Evolutionary conservation across 768 basidiomycete species (phyloP).

Genomic region (Psilocybe sp.): DNA sequence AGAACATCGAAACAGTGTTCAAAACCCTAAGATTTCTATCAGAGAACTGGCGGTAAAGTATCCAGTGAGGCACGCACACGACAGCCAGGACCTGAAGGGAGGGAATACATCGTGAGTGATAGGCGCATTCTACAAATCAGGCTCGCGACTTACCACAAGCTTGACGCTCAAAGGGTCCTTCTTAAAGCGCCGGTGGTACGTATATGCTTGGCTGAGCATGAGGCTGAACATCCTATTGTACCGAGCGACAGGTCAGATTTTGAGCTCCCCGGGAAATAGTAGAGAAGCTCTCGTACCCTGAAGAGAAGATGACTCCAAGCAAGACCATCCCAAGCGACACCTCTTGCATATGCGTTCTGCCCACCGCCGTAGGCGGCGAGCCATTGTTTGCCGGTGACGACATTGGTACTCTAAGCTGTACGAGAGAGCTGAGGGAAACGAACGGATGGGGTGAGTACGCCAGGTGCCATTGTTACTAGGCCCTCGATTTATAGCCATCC

Average conservation of each 20-base stretch:
- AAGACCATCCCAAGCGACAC: constrained; percentile 31
- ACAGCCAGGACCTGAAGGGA: constrained; percentile 17
- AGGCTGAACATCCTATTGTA: constrained; percentile 26
- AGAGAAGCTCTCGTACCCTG: constrained; percentile 18
- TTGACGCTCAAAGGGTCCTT: constrained; percentile 24
- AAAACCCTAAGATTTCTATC: constrained; percentile 16
- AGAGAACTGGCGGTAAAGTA: not conserved
- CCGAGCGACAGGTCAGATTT: not conserved
- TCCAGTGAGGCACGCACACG: constrained; percentile 13
- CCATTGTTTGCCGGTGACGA: not conserved
- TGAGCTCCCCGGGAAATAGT: not conserved
- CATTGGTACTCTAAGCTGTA: not conserved
- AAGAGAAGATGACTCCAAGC: constrained; percentile 30
- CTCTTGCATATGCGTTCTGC: constrained; percentile 18
- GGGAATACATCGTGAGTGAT: not conserved
- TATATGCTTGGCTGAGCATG: constrained; percentile 29
- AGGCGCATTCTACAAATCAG: no score
- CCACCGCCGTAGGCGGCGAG: not conserved
- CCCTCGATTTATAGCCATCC: no score
- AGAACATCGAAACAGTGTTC: constrained; percentile 26
- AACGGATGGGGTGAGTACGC: no score
- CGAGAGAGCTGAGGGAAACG: not conserved
- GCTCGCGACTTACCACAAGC: constrained; percentile 17
- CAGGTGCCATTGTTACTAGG: no score
- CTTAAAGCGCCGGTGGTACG: constrained; percentile 29